Evolutionary conservation across 2,329 filamentous ascomycete genomes (phyloP).

Genomic region (Aspergillus niger): DNA sequence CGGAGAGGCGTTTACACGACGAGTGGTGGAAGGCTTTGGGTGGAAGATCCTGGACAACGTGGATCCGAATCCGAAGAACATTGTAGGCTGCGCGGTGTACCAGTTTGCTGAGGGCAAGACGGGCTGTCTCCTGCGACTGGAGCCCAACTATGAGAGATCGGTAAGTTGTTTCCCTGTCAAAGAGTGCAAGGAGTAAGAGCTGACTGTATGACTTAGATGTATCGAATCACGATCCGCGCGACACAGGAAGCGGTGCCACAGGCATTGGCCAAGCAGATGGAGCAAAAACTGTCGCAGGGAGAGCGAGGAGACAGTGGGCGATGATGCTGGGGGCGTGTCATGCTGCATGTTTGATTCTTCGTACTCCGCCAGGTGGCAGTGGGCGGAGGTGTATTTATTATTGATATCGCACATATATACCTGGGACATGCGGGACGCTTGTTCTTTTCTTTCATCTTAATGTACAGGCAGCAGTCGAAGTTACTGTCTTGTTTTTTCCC

Average conservation of each 20-base stretch:
- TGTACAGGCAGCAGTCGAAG: not conserved
- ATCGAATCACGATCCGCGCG: slow-evolving; percentile 87
- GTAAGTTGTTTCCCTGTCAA: slow-evolving; percentile 55
- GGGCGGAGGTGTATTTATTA: slow-evolving; percentile 1
- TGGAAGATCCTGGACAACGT: slow-evolving; percentile 85
- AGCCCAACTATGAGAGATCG: slow-evolving; percentile 90
- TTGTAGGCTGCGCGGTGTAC: slow-evolving; percentile 87
- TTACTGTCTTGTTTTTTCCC: not conserved
- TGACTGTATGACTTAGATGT: slow-evolving; percentile 67
- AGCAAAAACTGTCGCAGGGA: slow-evolving; percentile 71
- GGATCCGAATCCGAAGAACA: slow-evolving; percentile 89
- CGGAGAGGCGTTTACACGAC: slow-evolving; percentile 69
- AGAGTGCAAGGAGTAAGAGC: not conserved
- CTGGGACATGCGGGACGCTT: not conserved
- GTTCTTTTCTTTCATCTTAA: not conserved
- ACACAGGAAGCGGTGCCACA: slow-evolving; percentile 88
- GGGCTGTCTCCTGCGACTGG: slow-evolving; percentile 87
- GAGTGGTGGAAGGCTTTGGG: slow-evolving; percentile 77
- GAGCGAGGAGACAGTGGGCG: slow-evolving; percentile 14
- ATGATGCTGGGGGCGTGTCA: not conserved
- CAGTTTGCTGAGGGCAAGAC: slow-evolving; percentile 78
- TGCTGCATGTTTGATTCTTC: not conserved
- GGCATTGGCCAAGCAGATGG: slow-evolving; percentile 81
- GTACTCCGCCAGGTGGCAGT: not conserved
- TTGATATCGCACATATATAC: slow-evolving; percentile 1